A percentile compares a stretch with the other conserved stretches of the same genome.
Evolutionary conservation across 176 grass and related monocot species (phyloP).

Genomic region (Avena sativa): DNA sequence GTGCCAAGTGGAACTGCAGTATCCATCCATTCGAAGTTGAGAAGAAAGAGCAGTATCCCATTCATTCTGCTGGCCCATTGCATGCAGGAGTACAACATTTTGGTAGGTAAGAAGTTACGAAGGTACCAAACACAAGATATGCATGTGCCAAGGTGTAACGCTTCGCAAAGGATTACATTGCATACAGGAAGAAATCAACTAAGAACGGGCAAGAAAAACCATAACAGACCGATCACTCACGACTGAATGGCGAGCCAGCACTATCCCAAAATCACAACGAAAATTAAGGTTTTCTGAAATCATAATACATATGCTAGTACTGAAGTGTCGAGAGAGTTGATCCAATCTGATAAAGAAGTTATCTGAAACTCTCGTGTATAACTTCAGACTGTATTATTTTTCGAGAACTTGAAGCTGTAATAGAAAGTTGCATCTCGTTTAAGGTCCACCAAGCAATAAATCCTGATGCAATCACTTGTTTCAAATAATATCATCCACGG

Average conservation of each 20-base stretch:
- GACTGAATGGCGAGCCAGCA: background rate
- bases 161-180: background rate
- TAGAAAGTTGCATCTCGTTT: slow-evolving; percentile 21
- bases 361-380: background rate
- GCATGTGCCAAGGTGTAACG: too few species aligned
- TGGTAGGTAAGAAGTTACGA: too few species aligned
- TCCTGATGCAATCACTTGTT: background rate
- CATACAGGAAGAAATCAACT: background rate
- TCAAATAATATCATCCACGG: background rate
- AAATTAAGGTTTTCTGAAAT: background rate
- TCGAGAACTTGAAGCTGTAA: background rate
- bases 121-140: too few species aligned
- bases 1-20: too few species aligned
- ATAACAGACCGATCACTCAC: background rate
- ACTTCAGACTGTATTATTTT: background rate
- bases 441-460: background rate
- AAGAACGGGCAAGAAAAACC: background rate
- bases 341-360: slow-evolving; percentile 6
- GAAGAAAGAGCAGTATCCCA: too few species aligned
- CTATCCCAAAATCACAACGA: slow-evolving; percentile 6
- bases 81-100: too few species aligned
- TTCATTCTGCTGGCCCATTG: too few species aligned
- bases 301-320: background rate
- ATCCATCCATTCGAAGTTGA: too few species aligned
- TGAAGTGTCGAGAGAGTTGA: background rate